Evolutionary conservation across 768 basidiomycete species (phyloP), one percentile per base, ranked within the genome.

Genomic region (Suillus clintonianus): DNA sequence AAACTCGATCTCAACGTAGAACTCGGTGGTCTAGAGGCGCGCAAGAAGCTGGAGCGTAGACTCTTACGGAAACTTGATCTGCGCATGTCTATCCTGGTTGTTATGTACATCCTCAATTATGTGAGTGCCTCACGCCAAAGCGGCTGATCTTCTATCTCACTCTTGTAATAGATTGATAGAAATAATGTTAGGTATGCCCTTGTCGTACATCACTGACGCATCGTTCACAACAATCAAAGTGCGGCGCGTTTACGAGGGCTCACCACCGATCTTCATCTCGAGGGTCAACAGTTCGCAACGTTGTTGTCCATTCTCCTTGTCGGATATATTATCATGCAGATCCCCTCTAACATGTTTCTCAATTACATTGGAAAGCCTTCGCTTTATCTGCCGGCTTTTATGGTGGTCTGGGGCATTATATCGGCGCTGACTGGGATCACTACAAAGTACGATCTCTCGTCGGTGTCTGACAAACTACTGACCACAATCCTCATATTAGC

Each of bases 191-290:
- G 83, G 87, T 89, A 74, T 65, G 79, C 72, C 22, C 37, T n/a
- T 62, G 13, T 43, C 24, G 34, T 58, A 56, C 39, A 50, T 10
- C 5, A 5, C n/a, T 8, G 17, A 43, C 15, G 43, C 11, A 24
- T 5, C 7, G 8, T 22, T 11, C 34, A 62, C 51, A 36, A 61
- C 68, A 58, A 2, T 24, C 19, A 8, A 64, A 90, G 90, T 48
- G 89, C 88, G 15, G 91, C 90, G 27, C 81, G 91, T 55, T 76
- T 89, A 32, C n/a, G n/a, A n/a, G 91, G 90, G 0, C 86, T 91
- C 63, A 84, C 89, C 68, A 74, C 79, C 39, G 89, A 91, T 70
- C 79, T 92, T n/a, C 74, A 83, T 37, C 81, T 91, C 22, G 74
- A 82, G 61, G 86, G 82, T 34, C 73, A 80, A 66, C 80, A 91